These are phyloP conservation scores for Tilletia indica DNA, from an alignment of 1,284 basidiomycete genomes.

Conservation along the genomic window DNA sequence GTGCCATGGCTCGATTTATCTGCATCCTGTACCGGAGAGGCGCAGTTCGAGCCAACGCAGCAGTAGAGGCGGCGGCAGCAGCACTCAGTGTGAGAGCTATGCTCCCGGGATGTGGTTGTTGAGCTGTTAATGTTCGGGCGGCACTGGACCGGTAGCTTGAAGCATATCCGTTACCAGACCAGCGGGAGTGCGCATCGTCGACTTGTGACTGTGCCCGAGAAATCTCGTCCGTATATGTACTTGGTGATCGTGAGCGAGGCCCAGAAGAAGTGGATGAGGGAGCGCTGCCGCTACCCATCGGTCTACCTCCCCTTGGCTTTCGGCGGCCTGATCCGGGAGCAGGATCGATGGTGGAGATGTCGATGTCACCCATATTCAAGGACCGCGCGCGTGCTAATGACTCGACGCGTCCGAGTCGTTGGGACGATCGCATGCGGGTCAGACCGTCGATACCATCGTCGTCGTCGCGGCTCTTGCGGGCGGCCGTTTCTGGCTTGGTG, in stretches of 20 bases:
- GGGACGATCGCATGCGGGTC: neutral
- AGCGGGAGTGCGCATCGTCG: too few species aligned
- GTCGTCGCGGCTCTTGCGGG: neutral
- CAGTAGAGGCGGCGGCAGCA: neutral
- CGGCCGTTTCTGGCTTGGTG: slow-evolving; percentile 17
- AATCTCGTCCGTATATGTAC: too few species aligned
- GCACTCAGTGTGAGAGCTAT: slow-evolving; percentile 13
- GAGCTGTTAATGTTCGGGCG: too few species aligned
- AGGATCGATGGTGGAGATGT: neutral
- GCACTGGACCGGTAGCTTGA: too few species aligned
- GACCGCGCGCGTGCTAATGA: neutral
- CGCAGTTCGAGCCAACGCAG: slow-evolving; percentile 1
- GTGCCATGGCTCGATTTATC: neutral
- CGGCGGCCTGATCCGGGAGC: neutral
- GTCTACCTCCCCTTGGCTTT: slow-evolving; percentile 2
- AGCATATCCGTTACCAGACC: too few species aligned
- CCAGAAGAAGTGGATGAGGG: neutral
- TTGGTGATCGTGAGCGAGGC: too few species aligned
- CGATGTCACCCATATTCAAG: neutral
- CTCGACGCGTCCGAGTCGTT: neutral
- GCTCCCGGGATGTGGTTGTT: slow-evolving; percentile 5
- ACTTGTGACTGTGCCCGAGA: too few species aligned
- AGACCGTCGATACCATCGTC: neutral
- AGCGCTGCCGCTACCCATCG: neutral
- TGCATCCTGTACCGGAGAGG: neutral